Base-by-base conservation (phyloP, 768 basidiomycete species). In the Kwoniella bestiolae region DNA sequence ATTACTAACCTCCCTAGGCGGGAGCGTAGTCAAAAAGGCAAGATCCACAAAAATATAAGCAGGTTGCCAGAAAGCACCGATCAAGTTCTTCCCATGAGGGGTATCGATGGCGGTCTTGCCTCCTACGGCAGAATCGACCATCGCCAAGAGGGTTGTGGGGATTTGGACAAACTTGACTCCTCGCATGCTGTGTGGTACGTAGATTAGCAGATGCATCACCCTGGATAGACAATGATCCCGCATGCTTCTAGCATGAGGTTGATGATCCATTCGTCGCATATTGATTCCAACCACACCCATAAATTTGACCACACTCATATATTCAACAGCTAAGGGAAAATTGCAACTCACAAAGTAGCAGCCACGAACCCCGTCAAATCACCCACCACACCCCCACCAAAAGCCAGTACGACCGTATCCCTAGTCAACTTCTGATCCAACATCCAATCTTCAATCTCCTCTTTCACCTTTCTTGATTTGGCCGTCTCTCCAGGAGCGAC, bases 21-120 rank as follows among this genome's bases (percentile, higher is more conserved):
- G 94, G 2, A 99, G 87, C 1, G 92, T 94, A 76, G 94, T 92
- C 62, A 99, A 86, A 85, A 96, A 95, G 1, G 94, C 90, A 26
- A 91, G 90, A 79, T 99, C 96, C 70, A 97, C 95, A 83, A 99
- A 99, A 78, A 98, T 90, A 84, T 90, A 97, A 73, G 91, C 87
- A 0, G 96, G 96, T 82, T 98, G 95, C 92, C 93, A 94, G 84
- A 98, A 99, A 4, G 95, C 91, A 64, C 96, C 96, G 71, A 99
- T 92, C 70, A 98, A 86, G 82, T 99, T 99, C 84, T 99, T 99
- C 60, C 96, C 96, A 69, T 93, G 91, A 2, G 92, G 93, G 0
- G 95, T 97, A 79, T 99, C 96, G 67, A 98, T 94, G n/a, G 96
- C 95, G 0, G 96, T 99, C 85, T 97, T 99, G 35, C 96, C 95